Evolutionary conservation across 345 rosid species (phyloP), one percentile per base, ranked within the genome.

Genomic region (Camelina sativa): DNA sequence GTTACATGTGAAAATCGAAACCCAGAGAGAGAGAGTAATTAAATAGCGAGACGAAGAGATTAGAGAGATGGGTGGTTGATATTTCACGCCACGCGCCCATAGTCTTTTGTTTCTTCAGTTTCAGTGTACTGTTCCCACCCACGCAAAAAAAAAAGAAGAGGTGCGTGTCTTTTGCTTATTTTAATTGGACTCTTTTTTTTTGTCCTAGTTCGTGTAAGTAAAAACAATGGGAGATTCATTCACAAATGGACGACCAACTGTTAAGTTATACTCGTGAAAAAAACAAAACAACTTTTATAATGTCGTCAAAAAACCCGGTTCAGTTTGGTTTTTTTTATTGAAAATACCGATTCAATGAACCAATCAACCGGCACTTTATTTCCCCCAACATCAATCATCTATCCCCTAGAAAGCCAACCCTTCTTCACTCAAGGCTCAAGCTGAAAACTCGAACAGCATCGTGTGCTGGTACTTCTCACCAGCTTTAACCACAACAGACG

Each of bases 401-500:
- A n/a, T n/a, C n/a, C n/a, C n/a, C n/a, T n/a, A n/a, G n/a, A n/a
- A n/a, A 43, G 62, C 9, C 1, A 34, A 34, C 1, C 37, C 37
- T 34, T 84, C 81, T n/a, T n/a, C n/a, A n/a, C n/a, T n/a, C n/a
- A n/a, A n/a, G n/a, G 86, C 74, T 91, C 95, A 15, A 43, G 72
- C 66, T 7, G 90, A 90, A 75, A 92, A 92, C 83, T 86, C 91
- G 25, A 80, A 95, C 68, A 95, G 66, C 97, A 95, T 95, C 2
- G 91, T 74, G 74, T 92, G 93, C 67, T 55, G 69, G 69, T 91
- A 91, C 80, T 83, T 89, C 79, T 86, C 85, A 57, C 99, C 93
- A n/a, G 93, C 92, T 66, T 80, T 88, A 71, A 91, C 84, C 22
- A 95, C 84, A 30, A 92, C 78, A 0, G 96, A 84, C 0, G 97